Evolutionary conservation across 2,329 filamentous ascomycete species (phyloP), one percentile per base, ranked within the genome.

Genomic region (Gaeumannomyces tritici): DNA sequence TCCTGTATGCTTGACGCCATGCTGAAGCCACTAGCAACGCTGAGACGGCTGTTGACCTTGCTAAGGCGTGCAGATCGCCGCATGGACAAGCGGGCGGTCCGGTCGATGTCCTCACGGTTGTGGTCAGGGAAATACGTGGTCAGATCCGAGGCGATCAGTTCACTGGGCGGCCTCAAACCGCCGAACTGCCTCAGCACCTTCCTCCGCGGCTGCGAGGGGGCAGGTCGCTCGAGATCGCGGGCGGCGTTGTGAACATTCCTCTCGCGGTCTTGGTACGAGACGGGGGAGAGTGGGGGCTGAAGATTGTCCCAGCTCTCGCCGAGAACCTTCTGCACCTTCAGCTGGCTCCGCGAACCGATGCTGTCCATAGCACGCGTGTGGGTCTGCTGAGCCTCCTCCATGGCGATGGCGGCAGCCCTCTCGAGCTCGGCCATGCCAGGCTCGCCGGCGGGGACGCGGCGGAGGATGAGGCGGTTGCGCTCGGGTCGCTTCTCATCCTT

Each of bases 41-140:
- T 97, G 64, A 99, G 82, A 33, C 93, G 90, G 73, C 91, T 96
- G 67, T 96, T 93, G 67, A 96, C 91, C 73, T 91, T 90, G 77
- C 93, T 98, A 66, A 98, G 81, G 61, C 95, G 89, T 61, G 90
- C 91, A 55, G 93, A 98, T 68, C 95, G 85, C 68, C 93, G 86
- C 74, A 97, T 89, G 0, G 93, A 97, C 75, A 97, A 85, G 59
- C 95, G 89, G 65, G 96, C 93, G 0, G 95, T 98, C 68, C 92
- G 89, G 74, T 98, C 95, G 72, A 99, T 97, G 69, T 96, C 91
- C 72, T 96, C 93, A 62, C 91, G 88, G 60, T 93, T 87, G 70
- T 98, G 93, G 70, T 96, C 92, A 0, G 95, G 95, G 81, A 99
- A 99, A 79, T 98, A 99, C 0, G 93, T 96, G 1, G 91, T 95